A percentile compares a stretch with the other conserved stretches of the same genome.
These are phyloP conservation scores for Neurospora terricola DNA, from an alignment of 495 filamentous ascomycete genomes.

Conservation along the genomic window DNA sequence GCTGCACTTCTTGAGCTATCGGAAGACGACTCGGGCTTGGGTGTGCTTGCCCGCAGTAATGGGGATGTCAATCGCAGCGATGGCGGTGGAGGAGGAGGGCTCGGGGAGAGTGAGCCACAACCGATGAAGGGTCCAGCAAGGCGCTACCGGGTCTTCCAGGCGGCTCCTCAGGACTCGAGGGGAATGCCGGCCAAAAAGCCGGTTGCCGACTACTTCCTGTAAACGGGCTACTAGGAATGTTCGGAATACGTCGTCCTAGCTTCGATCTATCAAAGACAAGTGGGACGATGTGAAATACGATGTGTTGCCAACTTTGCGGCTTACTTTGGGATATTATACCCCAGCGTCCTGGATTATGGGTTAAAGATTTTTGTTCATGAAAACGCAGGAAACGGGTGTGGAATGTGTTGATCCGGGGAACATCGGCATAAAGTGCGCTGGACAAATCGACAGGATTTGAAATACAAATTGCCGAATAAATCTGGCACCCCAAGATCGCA, in stretches of 20 bases:
- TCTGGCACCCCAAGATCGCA: neutral
- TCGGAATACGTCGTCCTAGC: neutral
- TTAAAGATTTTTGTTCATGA: neutral
- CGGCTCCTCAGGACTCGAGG: slow-evolving; percentile 89
- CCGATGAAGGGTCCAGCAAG: slow-evolving; percentile 64
- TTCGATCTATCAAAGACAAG: neutral
- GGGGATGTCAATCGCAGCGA: slow-evolving; percentile 58
- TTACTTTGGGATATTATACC: neutral
- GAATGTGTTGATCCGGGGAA: neutral
- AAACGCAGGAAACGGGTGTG: neutral
- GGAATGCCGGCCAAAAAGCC: slow-evolving; percentile 99
- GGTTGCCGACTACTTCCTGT: slow-evolving; percentile 93
- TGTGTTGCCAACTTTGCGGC: neutral
- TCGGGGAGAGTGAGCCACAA: slow-evolving; percentile 10
- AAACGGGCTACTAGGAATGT: neutral
- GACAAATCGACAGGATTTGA: neutral
- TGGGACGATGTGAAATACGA: neutral
- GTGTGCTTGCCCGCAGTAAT: slow-evolving; percentile 67
- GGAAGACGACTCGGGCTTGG: slow-evolving; percentile 71
- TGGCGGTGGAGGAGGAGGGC: slow-evolving; percentile 12
- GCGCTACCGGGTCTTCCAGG: slow-evolving; percentile 92
- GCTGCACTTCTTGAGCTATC: slow-evolving; percentile 88
- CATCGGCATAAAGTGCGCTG: neutral
- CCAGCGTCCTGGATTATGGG: neutral
- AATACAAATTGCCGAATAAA: neutral